phyloP scores from a whole-genome alignment of 108 stramenopile species.

The Conticribra weissflogii region DNA sequence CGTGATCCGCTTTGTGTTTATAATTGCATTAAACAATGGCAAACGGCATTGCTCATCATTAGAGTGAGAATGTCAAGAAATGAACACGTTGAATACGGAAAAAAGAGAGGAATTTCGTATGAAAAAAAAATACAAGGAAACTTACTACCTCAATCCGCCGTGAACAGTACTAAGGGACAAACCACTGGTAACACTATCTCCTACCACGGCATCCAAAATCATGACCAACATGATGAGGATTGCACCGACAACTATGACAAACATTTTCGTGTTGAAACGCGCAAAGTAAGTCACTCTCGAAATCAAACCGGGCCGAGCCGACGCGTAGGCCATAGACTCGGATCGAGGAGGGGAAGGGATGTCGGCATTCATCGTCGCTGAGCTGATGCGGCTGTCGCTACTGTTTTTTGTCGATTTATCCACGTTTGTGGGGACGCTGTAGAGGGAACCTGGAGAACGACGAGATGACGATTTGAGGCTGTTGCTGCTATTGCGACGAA shows the following conservation, averaged over 20 bases:
- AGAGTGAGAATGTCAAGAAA: not conserved
- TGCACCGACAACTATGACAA: conserved; percentile 25
- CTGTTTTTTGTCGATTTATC: too few species aligned
- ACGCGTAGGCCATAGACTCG: conserved; percentile 71
- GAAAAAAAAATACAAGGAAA: not conserved
- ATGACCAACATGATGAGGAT: conserved; percentile 33
- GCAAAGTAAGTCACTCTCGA: conserved; percentile 32
- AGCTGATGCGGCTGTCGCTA: not conserved
- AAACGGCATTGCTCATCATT: too few species aligned
- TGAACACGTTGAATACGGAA: not conserved
- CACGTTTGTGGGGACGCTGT: too few species aligned
- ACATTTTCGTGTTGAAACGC: conserved; percentile 40
- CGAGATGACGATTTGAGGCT: conserved; percentile 7
- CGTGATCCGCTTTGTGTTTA: conserved; percentile 11
- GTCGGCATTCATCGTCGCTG: conserved; percentile 7
- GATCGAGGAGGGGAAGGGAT: conserved; percentile 40
- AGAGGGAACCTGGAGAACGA: conserved; percentile 8
- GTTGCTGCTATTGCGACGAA: conserved; percentile 33
- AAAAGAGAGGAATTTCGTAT: not conserved
- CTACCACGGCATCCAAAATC: conserved; percentile 20
- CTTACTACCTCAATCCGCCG: conserved; percentile 19
- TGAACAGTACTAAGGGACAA: not conserved
- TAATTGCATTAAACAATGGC: not conserved
- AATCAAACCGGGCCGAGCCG: conserved; percentile 16
- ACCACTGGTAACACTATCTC: conserved; percentile 11